These are phyloP conservation scores for Suillus ampliporus DNA, from an alignment of 768 basidiomycete species.

Conservation along the genomic window DNA sequence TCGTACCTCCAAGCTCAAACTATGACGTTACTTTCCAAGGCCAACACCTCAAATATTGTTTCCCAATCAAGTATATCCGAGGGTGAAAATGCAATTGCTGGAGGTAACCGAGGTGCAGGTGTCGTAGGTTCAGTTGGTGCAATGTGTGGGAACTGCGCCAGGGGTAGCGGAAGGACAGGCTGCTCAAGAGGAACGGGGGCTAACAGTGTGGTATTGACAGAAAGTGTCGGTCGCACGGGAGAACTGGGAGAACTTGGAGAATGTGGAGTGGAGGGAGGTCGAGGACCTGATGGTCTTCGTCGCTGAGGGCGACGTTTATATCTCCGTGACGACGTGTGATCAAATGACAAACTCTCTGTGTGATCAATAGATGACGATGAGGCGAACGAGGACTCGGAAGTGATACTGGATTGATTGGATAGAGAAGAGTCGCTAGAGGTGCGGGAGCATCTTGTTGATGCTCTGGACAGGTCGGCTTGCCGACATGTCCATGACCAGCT, in stretches of 20 bases:
- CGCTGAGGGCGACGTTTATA: constrained; percentile 15
- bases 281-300: constrained; percentile 35
- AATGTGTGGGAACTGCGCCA: constrained; percentile 10
- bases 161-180: constrained; percentile 12
- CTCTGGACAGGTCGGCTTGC: constrained; percentile 20
- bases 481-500: constrained; percentile 24
- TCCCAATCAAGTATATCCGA: constrained; percentile 37
- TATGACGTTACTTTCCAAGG: constrained; percentile 2
- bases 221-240: constrained; percentile 19
- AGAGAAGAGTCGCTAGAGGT: constrained; percentile 21
- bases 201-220: constrained; percentile 22
- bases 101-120: constrained; percentile 12
- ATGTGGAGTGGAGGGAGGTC: constrained; percentile 21
- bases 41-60: constrained; percentile 35
- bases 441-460: constrained; percentile 21
- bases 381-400: constrained; percentile 18
- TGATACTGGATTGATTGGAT: constrained; percentile 14
- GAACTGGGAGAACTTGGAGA: constrained; percentile 9
- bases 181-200: not conserved
- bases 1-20: not conserved
- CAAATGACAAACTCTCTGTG: constrained; percentile 10
- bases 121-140: constrained; percentile 6
- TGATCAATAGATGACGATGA: constrained; percentile 13
- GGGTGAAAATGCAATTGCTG: constrained; percentile 17
- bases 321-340: constrained; percentile 4